Evolutionary conservation across 1,284 basidiomycete species (phyloP).

Genomic region (Ceratobasidium sp.): DNA sequence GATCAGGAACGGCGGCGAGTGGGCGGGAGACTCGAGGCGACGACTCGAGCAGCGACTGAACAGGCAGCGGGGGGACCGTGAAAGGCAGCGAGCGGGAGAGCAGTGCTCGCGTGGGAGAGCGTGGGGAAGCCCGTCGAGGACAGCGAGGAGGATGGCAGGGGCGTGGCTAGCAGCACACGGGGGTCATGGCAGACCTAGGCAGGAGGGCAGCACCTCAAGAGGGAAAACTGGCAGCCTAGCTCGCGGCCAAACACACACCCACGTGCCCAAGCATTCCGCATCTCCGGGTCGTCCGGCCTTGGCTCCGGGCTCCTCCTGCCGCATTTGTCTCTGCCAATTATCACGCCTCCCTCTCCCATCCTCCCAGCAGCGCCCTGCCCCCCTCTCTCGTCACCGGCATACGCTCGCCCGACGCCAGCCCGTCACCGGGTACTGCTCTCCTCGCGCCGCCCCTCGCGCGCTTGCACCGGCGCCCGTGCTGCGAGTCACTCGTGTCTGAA

Average conservation of each 20-base stretch:
- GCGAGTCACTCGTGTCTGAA: no score
- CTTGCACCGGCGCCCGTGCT: no score
- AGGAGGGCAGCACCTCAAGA: neutral
- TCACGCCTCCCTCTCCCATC: conserved; percentile 3
- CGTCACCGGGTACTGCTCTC: no score
- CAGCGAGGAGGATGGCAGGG: neutral
- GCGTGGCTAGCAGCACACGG: conserved; percentile 17
- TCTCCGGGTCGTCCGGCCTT: conserved; percentile 10
- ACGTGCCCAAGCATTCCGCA: conserved; percentile 4
- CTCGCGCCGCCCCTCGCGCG: no score
- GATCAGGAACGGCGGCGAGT: neutral
- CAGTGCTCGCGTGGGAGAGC: neutral
- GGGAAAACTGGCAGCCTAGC: conserved; percentile 10
- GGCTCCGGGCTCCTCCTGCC: conserved; percentile 2
- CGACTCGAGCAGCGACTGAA: no score
- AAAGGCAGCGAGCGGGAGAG: neutral
- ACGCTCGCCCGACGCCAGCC: neutral
- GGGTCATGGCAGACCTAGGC: conserved; percentile 28
- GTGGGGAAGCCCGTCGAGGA: neutral
- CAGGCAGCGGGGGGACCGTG: neutral
- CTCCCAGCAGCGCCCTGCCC: neutral
- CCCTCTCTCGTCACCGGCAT: neutral
- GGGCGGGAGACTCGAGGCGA: neutral
- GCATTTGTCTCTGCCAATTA: conserved; percentile 13
- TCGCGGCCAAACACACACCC: conserved; percentile 4